These are phyloP conservation scores for Cornus controversa DNA, from an alignment of 148 eudicot genomes.

Conservation along the genomic window DNA sequence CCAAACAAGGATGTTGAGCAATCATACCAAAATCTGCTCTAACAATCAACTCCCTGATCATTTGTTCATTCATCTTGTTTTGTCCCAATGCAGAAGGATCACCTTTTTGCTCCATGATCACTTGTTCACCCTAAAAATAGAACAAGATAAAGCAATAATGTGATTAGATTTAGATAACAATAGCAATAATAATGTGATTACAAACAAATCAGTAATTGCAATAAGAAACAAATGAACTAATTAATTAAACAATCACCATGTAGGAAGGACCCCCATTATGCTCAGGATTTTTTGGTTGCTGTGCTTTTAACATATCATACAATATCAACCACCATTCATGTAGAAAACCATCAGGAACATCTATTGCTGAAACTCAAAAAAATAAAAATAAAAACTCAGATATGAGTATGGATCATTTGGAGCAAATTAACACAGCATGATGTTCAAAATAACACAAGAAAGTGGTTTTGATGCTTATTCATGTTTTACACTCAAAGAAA, in stretches of 20 bases:
- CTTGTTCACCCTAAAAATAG: slow-evolving; percentile 2
- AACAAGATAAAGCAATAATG: background rate
- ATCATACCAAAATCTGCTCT: background rate
- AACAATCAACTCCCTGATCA: slow-evolving; percentile 10
- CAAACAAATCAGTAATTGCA: background rate
- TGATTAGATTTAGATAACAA: background rate
- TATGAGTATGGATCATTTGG: background rate
- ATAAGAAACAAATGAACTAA: background rate
- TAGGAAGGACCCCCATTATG: background rate
- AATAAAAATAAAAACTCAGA: background rate
- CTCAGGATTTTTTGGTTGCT: background rate
- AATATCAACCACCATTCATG: slow-evolving; percentile 13
- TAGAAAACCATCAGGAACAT: slow-evolving; percentile 19
- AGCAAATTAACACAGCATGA: background rate
- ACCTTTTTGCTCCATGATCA: background rate
- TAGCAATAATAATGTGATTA: background rate
- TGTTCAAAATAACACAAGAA: background rate
- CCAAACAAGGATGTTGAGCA: background rate
- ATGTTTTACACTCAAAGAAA: background rate
- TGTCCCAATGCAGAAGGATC: background rate
- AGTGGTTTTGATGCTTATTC: background rate
- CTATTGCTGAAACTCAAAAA: background rate
- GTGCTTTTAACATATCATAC: background rate
- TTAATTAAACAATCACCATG: slow-evolving; percentile 6
- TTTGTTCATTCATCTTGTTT: slow-evolving; percentile 1